Base-by-base conservation (phyloP, 192 early-diverging fungal species). In the Umbelopsis isabellina region DNA sequence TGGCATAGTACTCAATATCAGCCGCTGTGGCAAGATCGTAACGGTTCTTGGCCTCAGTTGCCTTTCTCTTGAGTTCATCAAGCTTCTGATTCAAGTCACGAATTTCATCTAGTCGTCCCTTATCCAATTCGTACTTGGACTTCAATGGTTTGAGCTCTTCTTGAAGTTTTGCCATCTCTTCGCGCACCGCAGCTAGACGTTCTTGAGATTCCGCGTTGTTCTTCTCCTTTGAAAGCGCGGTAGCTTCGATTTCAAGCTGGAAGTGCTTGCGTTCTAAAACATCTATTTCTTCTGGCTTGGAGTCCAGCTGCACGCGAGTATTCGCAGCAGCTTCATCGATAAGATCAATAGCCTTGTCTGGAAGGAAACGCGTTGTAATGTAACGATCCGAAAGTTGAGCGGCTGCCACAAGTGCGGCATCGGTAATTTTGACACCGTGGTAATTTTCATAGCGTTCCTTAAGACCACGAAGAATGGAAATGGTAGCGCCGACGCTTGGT, bases 271-370 rank as follows among this genome's bases (percentile, higher is more conserved):
- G 92, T 71, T 99, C 96, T n/a, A 99, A 85, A 3, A 90, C 86
- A 80, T 99, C 98, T 55, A 99, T 98, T 66, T 89, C 82, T 82
- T 99, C 98, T 6, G 98, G 98, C 73, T 96, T 93, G 9, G 95
- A 94, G 74, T 99, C 98, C 18, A 98, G 86, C 78, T 99, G 97
- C 9, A 99, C 97, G 27, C 95, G 91, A 4, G 90, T 91, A 80
- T 95, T 94, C 16, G 98, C 97, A 78, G 93, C 96, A 1, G 97
- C 96, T 82, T 99, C 97, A 78, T 99, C 98, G 67, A 79, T 72
- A 22, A 86, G 65, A 75, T 94, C 92, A 58, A 94, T 94, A 16
- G 92, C 92, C 58, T 93, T 93, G 79, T 94, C 92, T 0, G 92
- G 92, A 49, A 92, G 74, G 70, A 89, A 91, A 1, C 90, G 80